These are phyloP conservation scores for Silene noctiflora DNA, from an alignment of 179 eudicot species.

Conservation along the genomic window DNA sequence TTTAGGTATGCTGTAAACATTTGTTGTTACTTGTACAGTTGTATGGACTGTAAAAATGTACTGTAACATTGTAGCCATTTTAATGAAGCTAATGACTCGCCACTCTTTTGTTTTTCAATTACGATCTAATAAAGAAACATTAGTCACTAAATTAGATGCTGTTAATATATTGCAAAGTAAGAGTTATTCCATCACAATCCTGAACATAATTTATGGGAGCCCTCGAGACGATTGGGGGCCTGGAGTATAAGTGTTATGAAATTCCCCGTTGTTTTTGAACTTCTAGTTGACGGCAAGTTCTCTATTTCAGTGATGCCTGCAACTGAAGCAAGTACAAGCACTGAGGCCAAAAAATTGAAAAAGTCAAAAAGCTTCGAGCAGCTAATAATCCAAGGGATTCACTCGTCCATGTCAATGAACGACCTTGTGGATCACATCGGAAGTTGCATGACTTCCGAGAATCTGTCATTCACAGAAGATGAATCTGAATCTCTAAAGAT, in stretches of 20 bases:
- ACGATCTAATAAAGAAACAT: too few species aligned
- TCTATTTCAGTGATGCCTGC: constrained; percentile 34
- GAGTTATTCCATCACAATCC: too few species aligned
- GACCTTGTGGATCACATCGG: constrained; percentile 43
- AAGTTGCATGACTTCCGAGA: constrained; percentile 38
- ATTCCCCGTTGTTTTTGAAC: background rate
- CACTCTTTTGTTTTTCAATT: too few species aligned
- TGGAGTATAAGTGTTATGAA: background rate
- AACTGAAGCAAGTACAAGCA: constrained; percentile 32
- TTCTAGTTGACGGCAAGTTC: background rate
- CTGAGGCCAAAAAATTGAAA: constrained; percentile 17
- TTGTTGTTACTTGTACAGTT: too few species aligned
- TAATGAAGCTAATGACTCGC: too few species aligned
- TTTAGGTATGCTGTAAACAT: too few species aligned
- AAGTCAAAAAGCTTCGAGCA: constrained; percentile 38
- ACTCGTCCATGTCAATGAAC: constrained; percentile 44
- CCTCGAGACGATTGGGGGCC: too few species aligned
- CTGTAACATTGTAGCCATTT: too few species aligned
- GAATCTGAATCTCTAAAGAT: constrained; percentile 32
- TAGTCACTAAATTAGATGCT: too few species aligned
- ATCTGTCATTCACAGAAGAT: constrained; percentile 23
- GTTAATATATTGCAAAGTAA: too few species aligned
- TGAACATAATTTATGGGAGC: too few species aligned
- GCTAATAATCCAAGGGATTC: constrained; percentile 37
- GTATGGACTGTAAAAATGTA: too few species aligned